These are phyloP conservation scores for Mantamonas sphyraenae DNA, from an alignment of 78 protist genomes.

Conservation along the genomic window DNA sequence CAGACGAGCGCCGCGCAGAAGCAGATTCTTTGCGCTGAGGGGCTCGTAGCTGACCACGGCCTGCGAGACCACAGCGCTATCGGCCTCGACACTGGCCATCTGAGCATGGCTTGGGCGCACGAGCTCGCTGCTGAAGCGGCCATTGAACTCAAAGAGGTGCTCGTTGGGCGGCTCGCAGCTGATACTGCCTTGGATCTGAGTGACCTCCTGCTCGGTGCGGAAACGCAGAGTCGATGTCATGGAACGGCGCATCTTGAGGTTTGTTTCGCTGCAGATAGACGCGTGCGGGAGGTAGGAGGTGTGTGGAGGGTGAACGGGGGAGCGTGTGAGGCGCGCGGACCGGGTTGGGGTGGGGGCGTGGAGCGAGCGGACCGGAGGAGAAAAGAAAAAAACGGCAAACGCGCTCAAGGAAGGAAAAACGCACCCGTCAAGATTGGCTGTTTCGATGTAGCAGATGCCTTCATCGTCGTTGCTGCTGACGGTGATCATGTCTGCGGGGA, in stretches of 20 bases:
- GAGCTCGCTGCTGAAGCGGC: not conserved
- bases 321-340: not conserved
- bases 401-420: not conserved
- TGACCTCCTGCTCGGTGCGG: not conserved
- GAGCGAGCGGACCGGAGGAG: no score
- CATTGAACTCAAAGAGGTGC: slow-evolving; percentile 35
- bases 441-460: slow-evolving; percentile 58
- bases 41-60: no score
- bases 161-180: slow-evolving; percentile 52
- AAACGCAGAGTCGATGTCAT: not conserved
- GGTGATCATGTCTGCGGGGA: slow-evolving; percentile 5
- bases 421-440: slow-evolving; percentile 68
- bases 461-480: not conserved
- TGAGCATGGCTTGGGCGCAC: not conserved
- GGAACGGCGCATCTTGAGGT: slow-evolving; percentile 23
- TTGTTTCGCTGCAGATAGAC: slow-evolving; percentile 20
- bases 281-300: no score
- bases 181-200: not conserved
- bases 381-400: no score
- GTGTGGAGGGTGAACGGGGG: no score
- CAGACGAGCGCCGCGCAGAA: slow-evolving; percentile 30
- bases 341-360: no score
- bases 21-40: slow-evolving; percentile 8
- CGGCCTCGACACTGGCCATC: not conserved
- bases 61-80: no score